These are phyloP conservation scores for Dactylonectria estremocensis DNA, from an alignment of 2,329 filamentous ascomycete species.

Conservation along the genomic window DNA sequence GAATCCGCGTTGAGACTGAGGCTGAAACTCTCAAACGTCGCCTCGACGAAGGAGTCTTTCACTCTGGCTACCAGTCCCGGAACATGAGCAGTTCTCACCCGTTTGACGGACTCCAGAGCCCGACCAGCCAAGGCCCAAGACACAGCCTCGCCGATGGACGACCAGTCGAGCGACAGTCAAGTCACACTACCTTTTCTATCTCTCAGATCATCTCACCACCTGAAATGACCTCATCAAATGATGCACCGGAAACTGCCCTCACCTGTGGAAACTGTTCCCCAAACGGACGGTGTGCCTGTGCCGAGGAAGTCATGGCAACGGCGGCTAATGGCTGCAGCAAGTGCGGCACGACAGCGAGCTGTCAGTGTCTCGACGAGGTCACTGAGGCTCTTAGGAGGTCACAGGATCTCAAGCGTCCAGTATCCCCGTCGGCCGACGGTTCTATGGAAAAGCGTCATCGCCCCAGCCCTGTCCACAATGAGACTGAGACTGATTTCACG, in stretches of 20 bases:
- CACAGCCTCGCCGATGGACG: constrained; percentile 49
- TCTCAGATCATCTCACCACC: constrained; percentile 71
- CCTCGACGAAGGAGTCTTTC: constrained; percentile 49
- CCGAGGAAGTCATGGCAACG: constrained; percentile 70
- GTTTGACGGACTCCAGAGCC: constrained; percentile 49
- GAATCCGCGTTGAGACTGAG: constrained; percentile 60
- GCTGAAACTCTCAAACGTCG: constrained; percentile 54
- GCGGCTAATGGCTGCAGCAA: constrained; percentile 74
- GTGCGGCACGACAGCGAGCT: constrained; percentile 74
- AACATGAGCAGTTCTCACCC: constrained; percentile 47
- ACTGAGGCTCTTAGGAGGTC: constrained; percentile 61
- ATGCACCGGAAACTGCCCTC: constrained; percentile 53
- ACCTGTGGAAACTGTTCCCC: constrained; percentile 72
- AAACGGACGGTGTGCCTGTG: constrained; percentile 70
- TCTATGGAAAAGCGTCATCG: constrained; percentile 71
- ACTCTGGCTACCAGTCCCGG: constrained; percentile 46
- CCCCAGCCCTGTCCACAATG: constrained; percentile 67
- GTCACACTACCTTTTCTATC: constrained; percentile 67
- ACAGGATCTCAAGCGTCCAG: constrained; percentile 64
- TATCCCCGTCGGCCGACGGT: constrained; percentile 59
- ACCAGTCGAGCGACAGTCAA: constrained; percentile 47
- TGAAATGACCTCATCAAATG: constrained; percentile 51
- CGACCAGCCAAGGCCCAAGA: constrained; percentile 45
- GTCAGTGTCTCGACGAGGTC: constrained; percentile 76
- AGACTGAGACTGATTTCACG: constrained; percentile 83